Base-by-base conservation (phyloP, 225 moss, liverwort and hornwort genomes). In the Bryoerythrophyllum caledonicum region DNA sequence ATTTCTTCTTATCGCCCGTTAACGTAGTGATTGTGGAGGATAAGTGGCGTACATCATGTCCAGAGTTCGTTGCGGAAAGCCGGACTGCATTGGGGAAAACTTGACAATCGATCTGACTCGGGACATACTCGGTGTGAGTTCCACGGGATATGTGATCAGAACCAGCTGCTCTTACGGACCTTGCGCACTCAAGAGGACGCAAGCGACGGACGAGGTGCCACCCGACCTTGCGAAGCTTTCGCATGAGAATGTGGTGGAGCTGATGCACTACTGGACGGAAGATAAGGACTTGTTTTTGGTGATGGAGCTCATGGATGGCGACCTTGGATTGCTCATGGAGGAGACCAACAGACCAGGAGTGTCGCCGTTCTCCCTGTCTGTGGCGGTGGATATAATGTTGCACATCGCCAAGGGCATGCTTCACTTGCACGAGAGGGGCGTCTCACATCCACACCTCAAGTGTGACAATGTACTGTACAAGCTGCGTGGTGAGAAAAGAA, bases 181-280 rank as follows among this genome's bases (percentile, higher is more conserved):
- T 32, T 79, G 74, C 14, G 80, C 70, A 64, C 38, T 80, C 5
- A 80, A 80, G 64, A 75, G 64, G 64, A 70, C 48, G 46, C 2
- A 63, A 27, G 8, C 57, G 56, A 19, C 20, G 63, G 70, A 64
- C 64, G 57, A 75, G 7, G 63, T 20, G 25, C 41, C 55, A 48
- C 80, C 75, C 26, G 80, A 70, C 55, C 80, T 80, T 55, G 75
- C 75, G 26, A 63, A 48, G 11, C 75, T 80, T 19, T 64, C 27
- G 56, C 70, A 80, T 63, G 72, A 72, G 16, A 72, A 72, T 48
- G 80, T 80, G 7, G 80, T 80, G 49, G 63, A 56, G 2, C 37
- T 80, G 21, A 0, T 69, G 1, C 63, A 70, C 49, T 27, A 75
- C 57, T 80, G 80, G 80, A 80, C 23, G 1, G 23, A 80, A 64